Evolutionary conservation across 2,329 filamentous ascomycete genomes (phyloP), one percentile per base, ranked within the genome.

Genomic region (Tympanopsis confertula): DNA sequence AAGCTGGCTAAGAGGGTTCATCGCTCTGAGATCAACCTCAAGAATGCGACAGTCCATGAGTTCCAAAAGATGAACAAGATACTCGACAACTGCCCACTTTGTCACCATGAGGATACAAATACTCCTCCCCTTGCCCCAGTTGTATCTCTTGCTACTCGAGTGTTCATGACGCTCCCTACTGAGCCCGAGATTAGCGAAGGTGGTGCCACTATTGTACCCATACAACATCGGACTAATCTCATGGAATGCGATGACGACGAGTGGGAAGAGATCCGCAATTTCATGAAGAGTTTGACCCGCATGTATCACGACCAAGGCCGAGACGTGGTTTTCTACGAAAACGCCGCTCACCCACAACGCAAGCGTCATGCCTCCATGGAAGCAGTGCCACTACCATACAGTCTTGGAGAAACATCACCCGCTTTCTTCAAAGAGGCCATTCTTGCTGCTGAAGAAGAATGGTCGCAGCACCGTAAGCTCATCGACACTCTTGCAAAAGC

Each of bases 181-280:
- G 81, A 89, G 47, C 93, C 91, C 0, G 89, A 96, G 53, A 65
- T 98, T 32, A 83, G 75, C 46, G 52, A 46, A 71, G 84, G 86
- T 35, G 82, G 87, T 36, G 85, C 88, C 5, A 80, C 91, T 40
- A 91, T 98, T 43, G 86, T 88, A 3, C 91, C 91, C 4, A 77
- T 91, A 17, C 76, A 87, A 47, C 91, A 98, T 55, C 80, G 81
- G 38, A 78, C 70, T 18, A 98, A 96, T 55, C 74, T 98, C 0
- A 66, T 98, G n/a, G 89, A 95, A 58, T 98, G 91, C 57, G 89
- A 96, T 57, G 89, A 98, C 52, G 91, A 98, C 53, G 91, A 98
- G 56, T 98, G 93, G 93, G 91, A 98, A 54, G 91, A 98, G 59
- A 81, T 98, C 4, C 83, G 91, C 47, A 98, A 98, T 57, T 98